Evolutionary conservation across 1,284 basidiomycete species (phyloP), one percentile per base, ranked within the genome.

Genomic region (Boletus semigastroideus): DNA sequence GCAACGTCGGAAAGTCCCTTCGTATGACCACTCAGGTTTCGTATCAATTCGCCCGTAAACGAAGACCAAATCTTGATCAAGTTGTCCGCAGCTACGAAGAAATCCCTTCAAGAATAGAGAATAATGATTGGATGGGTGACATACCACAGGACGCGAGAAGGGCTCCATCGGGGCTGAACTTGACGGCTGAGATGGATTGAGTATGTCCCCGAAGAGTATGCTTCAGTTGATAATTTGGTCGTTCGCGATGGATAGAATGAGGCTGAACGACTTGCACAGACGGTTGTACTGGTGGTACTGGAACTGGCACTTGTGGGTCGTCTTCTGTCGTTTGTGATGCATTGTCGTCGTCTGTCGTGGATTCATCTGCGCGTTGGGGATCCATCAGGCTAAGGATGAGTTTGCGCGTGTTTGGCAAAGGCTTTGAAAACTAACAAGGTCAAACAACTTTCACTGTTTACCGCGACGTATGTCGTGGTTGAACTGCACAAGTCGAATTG

Each of bases 1-100:
- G 90, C 77, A 46, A 97, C 77, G 68, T 96, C 92, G 42, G 92
- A 94, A 30, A 96, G 79, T 0, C 94, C 94, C 70, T 87, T 83
- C 3, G 83, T 83, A 61, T 92, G 89, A 1, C 85, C 86, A 41
- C 74, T 78, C 19, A 92, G 71, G 58, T 88, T 86, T 39, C 86
- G 78, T 51, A 93, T 77, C 45, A 90, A 77, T 60, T 88, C 80
- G 1, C 91, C 92, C 0, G 87, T 89, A 53, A 80, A 79, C 0
- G 88, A 82, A 9, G 84, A 83, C 88, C 90, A 94, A 40, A 94
- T 81, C 69, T 90, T 92, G 43, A 92, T 78, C 19, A 81, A 67
- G 37, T 81, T 86, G 64, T 92, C 90, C 40, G 85, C 87, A 41
- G 84, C 90, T 92, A 55, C 20, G 50, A 22, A 38, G 14, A 45